Base-by-base conservation (phyloP, 2,329 filamentous ascomycete genomes). In the Cytospora schulzeri region DNA sequence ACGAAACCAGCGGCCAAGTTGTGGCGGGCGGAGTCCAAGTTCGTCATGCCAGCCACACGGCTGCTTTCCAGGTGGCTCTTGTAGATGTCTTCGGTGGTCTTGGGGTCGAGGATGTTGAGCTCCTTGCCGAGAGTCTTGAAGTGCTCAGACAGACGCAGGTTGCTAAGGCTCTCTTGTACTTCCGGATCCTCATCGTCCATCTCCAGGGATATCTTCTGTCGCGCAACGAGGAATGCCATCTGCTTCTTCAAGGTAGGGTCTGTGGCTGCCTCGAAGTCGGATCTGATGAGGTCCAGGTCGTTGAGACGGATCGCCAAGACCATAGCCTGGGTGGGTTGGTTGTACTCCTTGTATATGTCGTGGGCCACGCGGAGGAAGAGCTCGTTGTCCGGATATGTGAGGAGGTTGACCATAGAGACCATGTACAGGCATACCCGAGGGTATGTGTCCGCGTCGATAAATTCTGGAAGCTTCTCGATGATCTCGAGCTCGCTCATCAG, bases 31-130 rank as follows among this genome's bases (percentile, higher is more conserved):
- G 95, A 99, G 75, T 99, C 95, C 55, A 96, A 87, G 74, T 97
- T 97, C 14, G 94, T 97, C 79, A 97, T 86, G 41, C 93, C 93
- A 28, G 92, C 92, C 60, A 96, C 95, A 67, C 96, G 88, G 72
- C 90, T 96, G 80, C 91, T 98, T 79, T 99, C 95, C 6, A 99
- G 85, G 77, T 99, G 95, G 74, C 93, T 97, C 83, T 99, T 99
- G 85, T 99, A 99, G 72, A 99, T 99, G 73, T 99, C 96, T 75
- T 99, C 95, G 0, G 94, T 96, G 52, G 92, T 91, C 81, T 97
- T 98, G 41, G 95, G 95, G 68, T 99, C 95, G 51, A 98, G 82
- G 60, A 99, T 94, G 77, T 99, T 98, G 61, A 99, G 84, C 76
- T 99, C 95, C 79, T 97, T 97, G 64, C 89, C 96, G 35, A 99